phyloP scores from a whole-genome alignment of 2,329 filamentous ascomycete genomes.

The Bipolaris gigantea region DNA sequence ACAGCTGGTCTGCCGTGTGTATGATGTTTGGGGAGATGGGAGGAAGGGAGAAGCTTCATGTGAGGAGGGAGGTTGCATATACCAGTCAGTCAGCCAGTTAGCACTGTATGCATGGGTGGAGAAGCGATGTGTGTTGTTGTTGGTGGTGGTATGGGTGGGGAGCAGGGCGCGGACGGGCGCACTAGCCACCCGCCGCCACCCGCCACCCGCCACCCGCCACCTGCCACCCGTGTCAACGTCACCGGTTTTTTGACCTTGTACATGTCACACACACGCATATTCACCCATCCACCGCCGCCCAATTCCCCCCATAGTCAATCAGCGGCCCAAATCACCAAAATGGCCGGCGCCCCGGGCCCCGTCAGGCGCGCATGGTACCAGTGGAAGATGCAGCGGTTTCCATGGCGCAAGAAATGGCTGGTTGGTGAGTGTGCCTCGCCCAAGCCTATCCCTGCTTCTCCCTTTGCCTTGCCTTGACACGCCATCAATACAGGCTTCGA shows the following conservation, averaged over 20 bases:
- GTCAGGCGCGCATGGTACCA: conserved; percentile 58
- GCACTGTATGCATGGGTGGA: conserved; percentile 3
- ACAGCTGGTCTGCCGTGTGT: background rate
- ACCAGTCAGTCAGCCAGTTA: background rate
- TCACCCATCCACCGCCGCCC: conserved; percentile 2
- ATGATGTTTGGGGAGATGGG: background rate
- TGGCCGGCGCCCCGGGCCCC: conserved; percentile 44
- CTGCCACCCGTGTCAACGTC: conserved; percentile 23
- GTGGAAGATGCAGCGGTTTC: conserved; percentile 64
- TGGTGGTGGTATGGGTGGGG: conserved; percentile 16
- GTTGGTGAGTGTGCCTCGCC: conserved; percentile 50
- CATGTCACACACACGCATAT: no score
- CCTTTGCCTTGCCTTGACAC: conserved; percentile 7
- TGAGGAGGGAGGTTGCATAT: no score
- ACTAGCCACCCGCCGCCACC: no score
- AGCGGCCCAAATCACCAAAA: conserved; percentile 25
- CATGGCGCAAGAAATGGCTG: conserved; percentile 64
- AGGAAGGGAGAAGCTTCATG: background rate
- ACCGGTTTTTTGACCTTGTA: conserved; percentile 4
- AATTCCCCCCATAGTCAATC: background rate
- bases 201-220: conserved; percentile 25
- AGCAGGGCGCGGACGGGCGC: conserved; percentile 16
- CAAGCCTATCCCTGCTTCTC: conserved; percentile 7
- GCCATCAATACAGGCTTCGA: conserved; percentile 55
- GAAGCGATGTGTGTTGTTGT: conserved; percentile 2